Percentiles rank a stretch among this genome's conserved stretches.
Conservation (phyloP, 345 rosid species). For the Barbarea vulgaris region DNA sequence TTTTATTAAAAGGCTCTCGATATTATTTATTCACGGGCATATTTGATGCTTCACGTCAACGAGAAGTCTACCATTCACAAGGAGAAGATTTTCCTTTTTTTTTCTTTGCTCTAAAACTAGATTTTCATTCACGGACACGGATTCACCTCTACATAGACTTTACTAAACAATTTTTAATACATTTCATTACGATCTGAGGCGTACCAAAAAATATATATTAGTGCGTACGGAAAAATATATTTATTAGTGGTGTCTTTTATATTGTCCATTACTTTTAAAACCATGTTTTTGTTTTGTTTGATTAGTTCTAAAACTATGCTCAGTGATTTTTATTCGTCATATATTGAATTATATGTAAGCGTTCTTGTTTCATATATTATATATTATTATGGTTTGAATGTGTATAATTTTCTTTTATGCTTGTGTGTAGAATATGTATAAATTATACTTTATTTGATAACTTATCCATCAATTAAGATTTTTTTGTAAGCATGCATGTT, state of each 20-base stretch:
- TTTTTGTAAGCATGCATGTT: neutral
- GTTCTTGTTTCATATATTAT: too few species aligned
- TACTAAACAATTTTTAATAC: neutral
- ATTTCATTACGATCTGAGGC: neutral
- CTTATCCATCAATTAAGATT: neutral
- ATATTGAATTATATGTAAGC: too few species aligned
- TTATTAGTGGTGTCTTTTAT: neutral
- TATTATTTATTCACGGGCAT: conserved; percentile 19
- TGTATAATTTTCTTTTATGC: neutral
- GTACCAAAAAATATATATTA: neutral
- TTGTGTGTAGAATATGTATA: neutral
- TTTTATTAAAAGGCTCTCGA: neutral
- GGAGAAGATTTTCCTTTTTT: neutral
- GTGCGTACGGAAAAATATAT: neutral
- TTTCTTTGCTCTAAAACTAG: neutral
- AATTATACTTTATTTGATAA: neutral
- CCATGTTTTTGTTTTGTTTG: too few species aligned
- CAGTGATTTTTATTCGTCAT: neutral
- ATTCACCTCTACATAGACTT: neutral
- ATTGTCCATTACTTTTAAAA: too few species aligned
- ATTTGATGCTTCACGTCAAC: conserved; percentile 18
- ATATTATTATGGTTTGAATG: neutral
- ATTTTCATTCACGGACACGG: too few species aligned
- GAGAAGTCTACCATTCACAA: conserved; percentile 23
- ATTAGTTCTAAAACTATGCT: too few species aligned